Base-by-base conservation (phyloP, 75 land plant genomes). In the Pinus albicaulis region DNA sequence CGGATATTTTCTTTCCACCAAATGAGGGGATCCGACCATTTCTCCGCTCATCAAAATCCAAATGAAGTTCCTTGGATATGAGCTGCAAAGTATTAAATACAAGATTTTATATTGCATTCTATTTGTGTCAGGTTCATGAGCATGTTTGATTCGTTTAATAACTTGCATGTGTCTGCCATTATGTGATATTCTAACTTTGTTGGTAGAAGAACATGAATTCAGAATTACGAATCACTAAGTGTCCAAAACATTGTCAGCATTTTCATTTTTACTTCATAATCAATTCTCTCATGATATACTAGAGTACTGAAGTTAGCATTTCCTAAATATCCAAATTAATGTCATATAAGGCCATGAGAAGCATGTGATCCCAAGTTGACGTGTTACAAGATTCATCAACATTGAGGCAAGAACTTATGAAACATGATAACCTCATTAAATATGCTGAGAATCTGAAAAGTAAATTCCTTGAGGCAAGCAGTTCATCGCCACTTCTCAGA, bases 341-440 rank as follows among this genome's bases (percentile, higher is more conserved):
- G 41, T 34, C 19, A 31, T 36, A 16, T 3, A 31, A 31, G 31
- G 31, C 31, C 68, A 31, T 31, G 53, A 31, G 38, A 31, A 8
- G 17, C 68, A 64, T 64, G 41, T 48, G 53, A 68, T 68, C 71
- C 22, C 20, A 36, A 34, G 71, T 68, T 22, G 38, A 8, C 26
- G 73, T 76, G 31, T 52, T 44, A 16, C 61, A 92, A 92, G 98
- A 87, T 65, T 80, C 89, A 36, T 95, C 95, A 3, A 57, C 72
- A 14, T 76, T 95, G 80, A 80, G 86, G 59, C 85, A 80, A 76
- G 83, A 86, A 80, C 81, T 95, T 12, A 14, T 76, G 71, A 82
- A 87, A 73, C 83, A 95, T 79, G 77, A 55, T 28, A 90, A 92
- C 74, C 84, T 95, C 63, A 85, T 92, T 13, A 78, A 61, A 44